Conservation (phyloP, 2,329 filamentous ascomycete species). For the Fusarium nematophilum region DNA sequence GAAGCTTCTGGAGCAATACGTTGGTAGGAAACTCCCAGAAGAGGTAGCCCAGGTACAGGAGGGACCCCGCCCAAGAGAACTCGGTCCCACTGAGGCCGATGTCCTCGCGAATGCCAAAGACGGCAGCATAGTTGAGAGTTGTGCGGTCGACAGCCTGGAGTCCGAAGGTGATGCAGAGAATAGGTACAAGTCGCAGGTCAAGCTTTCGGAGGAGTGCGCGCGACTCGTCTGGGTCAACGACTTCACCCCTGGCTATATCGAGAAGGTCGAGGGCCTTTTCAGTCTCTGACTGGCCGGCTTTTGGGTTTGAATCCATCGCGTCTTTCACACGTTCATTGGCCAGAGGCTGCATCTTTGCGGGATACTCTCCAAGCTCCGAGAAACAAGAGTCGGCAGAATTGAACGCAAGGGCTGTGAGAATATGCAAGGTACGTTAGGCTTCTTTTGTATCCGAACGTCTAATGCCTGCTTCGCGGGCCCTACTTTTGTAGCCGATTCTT, state of each 20-base stretch:
- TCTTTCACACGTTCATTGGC: background rate
- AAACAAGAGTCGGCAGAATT: too few relatives aligned
- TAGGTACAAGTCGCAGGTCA: conserved; percentile 33
- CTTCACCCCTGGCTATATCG: background rate
- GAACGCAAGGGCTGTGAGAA: too few relatives aligned
- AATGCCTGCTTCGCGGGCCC: too few relatives aligned
- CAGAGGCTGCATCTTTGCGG: too few relatives aligned
- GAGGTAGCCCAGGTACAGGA: conserved; percentile 55
- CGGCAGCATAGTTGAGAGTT: conserved; percentile 49
- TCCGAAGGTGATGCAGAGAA: conserved; percentile 38
- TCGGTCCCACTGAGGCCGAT: conserved; percentile 49
- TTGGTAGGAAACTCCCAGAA: conserved; percentile 50
- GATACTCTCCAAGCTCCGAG: too few relatives aligned
- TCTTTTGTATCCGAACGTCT: too few relatives aligned
- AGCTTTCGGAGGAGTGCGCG: conserved; percentile 15
- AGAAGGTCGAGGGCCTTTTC: background rate
- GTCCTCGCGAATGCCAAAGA: conserved; percentile 53
- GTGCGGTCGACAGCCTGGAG: conserved; percentile 33
- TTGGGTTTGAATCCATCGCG: background rate
- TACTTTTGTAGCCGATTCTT: too few relatives aligned
- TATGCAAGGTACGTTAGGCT: too few relatives aligned
- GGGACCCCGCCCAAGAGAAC: conserved; percentile 53
- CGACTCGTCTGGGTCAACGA: background rate
- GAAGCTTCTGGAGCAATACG: conserved; percentile 19
- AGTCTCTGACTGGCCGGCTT: background rate